These are phyloP conservation scores for Sabuloglossum arenarium DNA, from an alignment of 495 filamentous ascomycete species.

Conservation along the genomic window DNA sequence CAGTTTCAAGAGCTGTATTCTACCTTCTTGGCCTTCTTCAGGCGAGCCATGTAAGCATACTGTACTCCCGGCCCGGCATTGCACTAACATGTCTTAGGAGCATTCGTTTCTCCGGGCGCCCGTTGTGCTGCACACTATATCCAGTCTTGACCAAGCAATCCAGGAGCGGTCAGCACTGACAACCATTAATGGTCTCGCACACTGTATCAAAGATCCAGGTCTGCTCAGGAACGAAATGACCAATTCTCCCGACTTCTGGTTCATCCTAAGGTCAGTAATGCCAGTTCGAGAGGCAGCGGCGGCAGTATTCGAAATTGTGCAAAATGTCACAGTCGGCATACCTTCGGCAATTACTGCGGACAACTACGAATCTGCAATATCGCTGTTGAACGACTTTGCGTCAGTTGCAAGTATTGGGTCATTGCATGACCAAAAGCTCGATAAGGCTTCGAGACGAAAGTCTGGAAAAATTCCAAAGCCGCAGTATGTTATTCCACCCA, in stretches of 20 bases:
- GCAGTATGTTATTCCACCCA: constrained; percentile 23
- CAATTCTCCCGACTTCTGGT: constrained; percentile 95
- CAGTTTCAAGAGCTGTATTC: constrained; percentile 63
- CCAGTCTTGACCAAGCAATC: constrained; percentile 57
- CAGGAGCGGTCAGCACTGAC: constrained; percentile 55
- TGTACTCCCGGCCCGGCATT: background rate
- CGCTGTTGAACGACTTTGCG: constrained; percentile 76
- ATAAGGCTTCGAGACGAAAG: constrained; percentile 28
- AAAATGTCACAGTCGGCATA: constrained; percentile 35
- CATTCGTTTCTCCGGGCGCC: constrained; percentile 80
- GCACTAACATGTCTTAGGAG: constrained; percentile 32
- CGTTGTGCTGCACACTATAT: constrained; percentile 81
- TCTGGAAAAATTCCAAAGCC: constrained; percentile 31
- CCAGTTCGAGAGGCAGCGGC: constrained; percentile 43
- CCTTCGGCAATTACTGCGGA: constrained; percentile 72
- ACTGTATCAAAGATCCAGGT: constrained; percentile 55
- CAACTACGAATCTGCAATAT: constrained; percentile 76
- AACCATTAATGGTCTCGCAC: constrained; percentile 54
- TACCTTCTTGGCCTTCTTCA: constrained; percentile 72
- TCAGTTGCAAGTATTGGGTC: constrained; percentile 67
- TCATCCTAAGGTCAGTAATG: constrained; percentile 59
- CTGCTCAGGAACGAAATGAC: constrained; percentile 78
- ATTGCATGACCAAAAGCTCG: constrained; percentile 56
- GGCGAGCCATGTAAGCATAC: constrained; percentile 55
- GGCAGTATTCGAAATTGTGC: constrained; percentile 64